Conservation (phyloP, 139 green algal species). For the Deuterostichococcus epilithicus region DNA sequence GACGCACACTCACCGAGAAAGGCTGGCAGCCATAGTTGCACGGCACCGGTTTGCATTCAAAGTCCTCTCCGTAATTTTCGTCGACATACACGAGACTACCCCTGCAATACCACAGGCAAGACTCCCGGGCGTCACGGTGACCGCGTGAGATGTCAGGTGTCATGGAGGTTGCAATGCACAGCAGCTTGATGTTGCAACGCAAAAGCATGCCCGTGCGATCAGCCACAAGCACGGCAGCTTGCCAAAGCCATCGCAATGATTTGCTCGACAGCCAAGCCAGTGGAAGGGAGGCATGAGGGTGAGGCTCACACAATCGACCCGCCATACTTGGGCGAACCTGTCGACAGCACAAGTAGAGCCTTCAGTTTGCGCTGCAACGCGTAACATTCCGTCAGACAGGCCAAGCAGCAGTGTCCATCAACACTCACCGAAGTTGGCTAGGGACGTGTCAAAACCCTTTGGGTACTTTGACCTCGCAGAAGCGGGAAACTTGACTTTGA, state of each 20-base stretch:
- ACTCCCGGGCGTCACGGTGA: no score
- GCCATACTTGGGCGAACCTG: constrained; percentile 55
- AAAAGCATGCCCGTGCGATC: no score
- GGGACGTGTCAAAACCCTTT: constrained; percentile 43
- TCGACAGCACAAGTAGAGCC: background rate
- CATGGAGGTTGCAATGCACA: no score
- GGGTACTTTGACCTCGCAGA: constrained; percentile 1
- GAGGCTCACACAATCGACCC: constrained; percentile 44
- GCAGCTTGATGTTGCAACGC: no score
- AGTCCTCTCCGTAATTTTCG: constrained; percentile 17
- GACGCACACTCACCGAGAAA: constrained; percentile 37
- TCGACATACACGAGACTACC: constrained; percentile 45
- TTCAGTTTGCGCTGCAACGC: no score
- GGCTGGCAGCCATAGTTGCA: constrained; percentile 43
- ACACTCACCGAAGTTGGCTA: constrained; percentile 68
- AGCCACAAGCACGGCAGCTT: no score
- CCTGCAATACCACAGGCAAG: constrained; percentile 9
- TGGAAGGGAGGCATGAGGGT: background rate
- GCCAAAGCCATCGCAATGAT: no score
- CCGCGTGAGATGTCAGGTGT: no score
- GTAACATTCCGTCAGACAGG: no score
- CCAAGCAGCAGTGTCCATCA: background rate
- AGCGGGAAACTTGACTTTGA: constrained; percentile 30
- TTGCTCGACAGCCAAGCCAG: no score
- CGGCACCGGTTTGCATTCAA: constrained; percentile 17